phyloP scores from a whole-genome alignment of 768 basidiomycete species.

The Galerina sulciceps region DNA sequence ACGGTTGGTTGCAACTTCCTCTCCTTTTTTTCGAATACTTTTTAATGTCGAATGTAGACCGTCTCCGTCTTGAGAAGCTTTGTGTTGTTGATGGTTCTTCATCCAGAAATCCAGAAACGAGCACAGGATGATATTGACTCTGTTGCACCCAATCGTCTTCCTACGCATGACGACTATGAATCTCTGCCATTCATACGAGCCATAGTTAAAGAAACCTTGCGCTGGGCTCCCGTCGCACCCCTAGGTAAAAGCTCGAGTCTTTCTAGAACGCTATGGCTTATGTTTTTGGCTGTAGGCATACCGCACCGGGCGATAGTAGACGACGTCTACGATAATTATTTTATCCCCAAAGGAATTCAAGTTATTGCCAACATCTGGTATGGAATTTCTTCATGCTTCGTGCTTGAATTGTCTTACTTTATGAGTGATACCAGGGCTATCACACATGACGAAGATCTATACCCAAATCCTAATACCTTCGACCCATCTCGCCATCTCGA shows the following conservation, averaged over 20 bases:
- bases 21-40: background rate
- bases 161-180: slow-evolving; percentile 34
- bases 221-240: slow-evolving; percentile 38
- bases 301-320: slow-evolving; percentile 33
- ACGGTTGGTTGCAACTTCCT: slow-evolving; percentile 30
- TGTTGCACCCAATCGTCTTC: slow-evolving; percentile 35
- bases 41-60: slow-evolving; percentile 26
- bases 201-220: slow-evolving; percentile 41
- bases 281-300: slow-evolving; percentile 8
- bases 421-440: slow-evolving; percentile 30
- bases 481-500: slow-evolving; percentile 35
- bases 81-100: slow-evolving; percentile 38
- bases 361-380: slow-evolving; percentile 36
- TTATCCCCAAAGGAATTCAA: slow-evolving; percentile 36
- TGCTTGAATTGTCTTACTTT: too few relatives aligned
- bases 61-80: slow-evolving; percentile 38
- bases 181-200: slow-evolving; percentile 40
- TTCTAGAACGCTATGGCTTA: too few relatives aligned
- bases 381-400: background rate
- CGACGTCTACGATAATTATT: slow-evolving; percentile 35
- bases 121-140: slow-evolving; percentile 45
- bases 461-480: slow-evolving; percentile 39
- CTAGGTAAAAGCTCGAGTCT: slow-evolving; percentile 9
- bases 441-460: slow-evolving; percentile 38
- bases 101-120: slow-evolving; percentile 41